Evolutionary conservation across 345 rosid genomes (phyloP), one percentile per base, ranked within the genome.

Genomic region (Triadica sebifera): DNA sequence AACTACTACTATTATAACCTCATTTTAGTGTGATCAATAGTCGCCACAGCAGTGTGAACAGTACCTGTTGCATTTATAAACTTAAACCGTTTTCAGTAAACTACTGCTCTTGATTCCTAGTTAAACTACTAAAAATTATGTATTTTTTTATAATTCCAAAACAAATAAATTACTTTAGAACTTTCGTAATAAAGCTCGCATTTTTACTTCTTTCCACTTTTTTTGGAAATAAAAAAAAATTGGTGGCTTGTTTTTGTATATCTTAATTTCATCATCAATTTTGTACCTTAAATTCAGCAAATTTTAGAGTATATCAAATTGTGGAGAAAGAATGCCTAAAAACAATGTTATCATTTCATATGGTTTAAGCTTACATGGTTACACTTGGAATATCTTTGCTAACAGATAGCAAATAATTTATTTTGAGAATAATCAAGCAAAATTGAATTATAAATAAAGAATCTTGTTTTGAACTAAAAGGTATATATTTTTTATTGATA

Each of bases 371-470:
- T 29, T 29, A 29, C 1, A 29, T 29, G 34, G 34, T 29, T 1
- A 52, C 56, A 37, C 6, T 4, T 62, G 15, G 46, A 37, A 34
- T 37, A 17, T 34, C 20, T 61, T 62, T 8, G 13, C 29, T 12
- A 20, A 43, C 2, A 16, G 41, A 49, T 29, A 34, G 3, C 6
- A 37, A 3, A 50, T 8, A 68, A 29, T 17, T 29, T 52, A 8
- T 47, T 50, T 67, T 25, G 70, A 66, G 70, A 37, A 51, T 25
- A 69, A n/a, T 19, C 61, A 69, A 49, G 22, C n/a, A 49, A 52
- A 52, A 52, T 69, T 38, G 16, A 39, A 22, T 25, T 43, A 24
- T 6, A 43, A 41, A 11, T 56, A n/a, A n/a, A n/a, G n/a, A n/a
- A n/a, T n/a, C n/a, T n/a, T n/a, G n/a, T n/a, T n/a, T n/a, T n/a